phyloP scores from a whole-genome alignment of 164 flowering plant genomes.

The Kingdonia uniflora region DNA sequence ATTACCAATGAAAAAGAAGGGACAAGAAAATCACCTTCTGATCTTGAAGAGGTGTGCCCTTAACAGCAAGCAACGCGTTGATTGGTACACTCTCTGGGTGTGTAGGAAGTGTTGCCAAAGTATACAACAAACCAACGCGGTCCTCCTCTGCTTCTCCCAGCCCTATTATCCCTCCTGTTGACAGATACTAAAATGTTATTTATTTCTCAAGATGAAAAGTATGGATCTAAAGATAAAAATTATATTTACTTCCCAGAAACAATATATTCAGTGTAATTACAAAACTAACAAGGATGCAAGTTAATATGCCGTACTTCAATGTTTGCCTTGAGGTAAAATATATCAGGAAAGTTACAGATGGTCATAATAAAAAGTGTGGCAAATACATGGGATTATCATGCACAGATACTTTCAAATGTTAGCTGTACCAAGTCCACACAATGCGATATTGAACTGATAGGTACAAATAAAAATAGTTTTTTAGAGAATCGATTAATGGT shows the following conservation, averaged over 20 bases:
- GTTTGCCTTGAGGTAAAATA: too few relatives aligned
- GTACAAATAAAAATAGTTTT: too few relatives aligned
- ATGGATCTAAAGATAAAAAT: not conserved
- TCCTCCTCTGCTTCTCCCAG: slow-evolving; percentile 99
- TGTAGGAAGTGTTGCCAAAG: slow-evolving; percentile 86
- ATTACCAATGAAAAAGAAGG: not conserved
- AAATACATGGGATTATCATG: too few relatives aligned
- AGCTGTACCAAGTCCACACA: too few relatives aligned
- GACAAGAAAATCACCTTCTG: slow-evolving; percentile 54
- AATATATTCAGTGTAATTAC: too few relatives aligned
- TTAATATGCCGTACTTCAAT: too few relatives aligned
- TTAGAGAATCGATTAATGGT: too few relatives aligned
- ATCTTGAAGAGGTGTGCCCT: slow-evolving; percentile 97
- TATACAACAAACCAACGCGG: slow-evolving; percentile 84
- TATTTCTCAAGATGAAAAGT: not conserved
- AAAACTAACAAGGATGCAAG: too few relatives aligned
- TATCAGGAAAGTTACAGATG: too few relatives aligned
- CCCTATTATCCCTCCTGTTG: slow-evolving; percentile 88
- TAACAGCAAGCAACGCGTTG: slow-evolving; percentile 84
- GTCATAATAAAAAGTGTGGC: too few relatives aligned
- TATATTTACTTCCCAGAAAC: not conserved
- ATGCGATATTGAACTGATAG: too few relatives aligned
- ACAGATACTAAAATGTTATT: slow-evolving; percentile 1
- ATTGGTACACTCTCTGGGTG: slow-evolving; percentile 99
- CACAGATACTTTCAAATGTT: too few relatives aligned